Conservation (phyloP, 108 stramenopile species). For the Nitzschia inconspicua region DNA sequence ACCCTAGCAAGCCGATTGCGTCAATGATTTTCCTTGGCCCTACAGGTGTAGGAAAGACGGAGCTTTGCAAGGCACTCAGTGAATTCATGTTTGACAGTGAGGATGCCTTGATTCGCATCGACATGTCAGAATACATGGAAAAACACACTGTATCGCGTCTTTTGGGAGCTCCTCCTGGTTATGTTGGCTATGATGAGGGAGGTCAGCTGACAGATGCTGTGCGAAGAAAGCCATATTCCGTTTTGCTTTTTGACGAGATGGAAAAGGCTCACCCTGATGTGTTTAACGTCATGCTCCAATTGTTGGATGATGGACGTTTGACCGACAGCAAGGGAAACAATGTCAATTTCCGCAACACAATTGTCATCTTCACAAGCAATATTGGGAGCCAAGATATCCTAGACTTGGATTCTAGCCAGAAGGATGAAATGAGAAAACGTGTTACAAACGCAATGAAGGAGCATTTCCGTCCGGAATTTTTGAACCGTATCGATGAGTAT, state of each 20-base stretch:
- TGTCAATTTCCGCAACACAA: conserved; percentile 95
- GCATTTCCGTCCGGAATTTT: conserved; percentile 95
- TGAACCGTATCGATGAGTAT: conserved; percentile 96
- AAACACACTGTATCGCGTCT: conserved; percentile 92
- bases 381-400: conserved; percentile 92
- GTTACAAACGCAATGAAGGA: conserved; percentile 77
- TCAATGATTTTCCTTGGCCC: conserved; percentile 93
- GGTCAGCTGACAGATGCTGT: conserved; percentile 99
- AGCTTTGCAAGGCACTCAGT: conserved; percentile 90
- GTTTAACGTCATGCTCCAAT: conserved; percentile 95
- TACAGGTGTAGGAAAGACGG: conserved; percentile 87
- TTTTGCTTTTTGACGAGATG: conserved; percentile 97
- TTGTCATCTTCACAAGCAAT: conserved; percentile 97
- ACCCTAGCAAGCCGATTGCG: conserved; percentile 88
- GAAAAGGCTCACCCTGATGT: conserved; percentile 99
- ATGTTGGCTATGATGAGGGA: conserved; percentile 98
- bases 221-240: conserved; percentile 93
- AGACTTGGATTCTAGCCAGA: conserved; percentile 59
- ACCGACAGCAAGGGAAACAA: conserved; percentile 96
- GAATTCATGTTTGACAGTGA: conserved; percentile 93
- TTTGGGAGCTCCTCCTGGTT: conserved; percentile 95
- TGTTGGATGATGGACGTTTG: conserved; percentile 97
- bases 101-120: conserved; percentile 91
- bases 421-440: conserved; percentile 60
- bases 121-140: conserved; percentile 98